A percentile compares a stretch with the other conserved stretches of the same genome.
Conservation (phyloP, 2,329 filamentous ascomycete species). For the Pseudogymnoascus sp. region DNA sequence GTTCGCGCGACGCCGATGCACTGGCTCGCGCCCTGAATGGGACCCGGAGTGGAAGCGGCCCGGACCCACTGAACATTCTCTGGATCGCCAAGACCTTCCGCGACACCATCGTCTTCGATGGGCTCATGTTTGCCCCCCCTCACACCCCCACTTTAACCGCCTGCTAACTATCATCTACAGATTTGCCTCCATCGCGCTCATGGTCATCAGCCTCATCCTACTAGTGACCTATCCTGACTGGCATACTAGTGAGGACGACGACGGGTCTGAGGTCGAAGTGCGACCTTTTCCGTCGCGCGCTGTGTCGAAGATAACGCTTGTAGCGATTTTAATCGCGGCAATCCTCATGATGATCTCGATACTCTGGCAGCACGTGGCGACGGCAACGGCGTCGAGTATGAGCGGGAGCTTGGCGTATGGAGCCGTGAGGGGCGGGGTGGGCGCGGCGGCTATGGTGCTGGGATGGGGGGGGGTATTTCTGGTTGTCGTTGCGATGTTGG, state of each 20-base stretch:
- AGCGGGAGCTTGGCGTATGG: slow-evolving; percentile 90
- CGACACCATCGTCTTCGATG: slow-evolving; percentile 96
- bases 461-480: slow-evolving; percentile 96
- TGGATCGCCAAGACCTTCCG: slow-evolving; percentile 98
- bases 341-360: slow-evolving; percentile 67
- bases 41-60: slow-evolving; percentile 78
- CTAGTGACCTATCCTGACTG: slow-evolving; percentile 95
- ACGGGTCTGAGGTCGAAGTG: slow-evolving; percentile 79
- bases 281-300: slow-evolving; percentile 89
- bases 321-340: slow-evolving; percentile 76
- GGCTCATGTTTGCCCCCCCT: slow-evolving; percentile 67
- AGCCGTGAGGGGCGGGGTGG: slow-evolving; percentile 77
- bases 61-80: slow-evolving; percentile 93
- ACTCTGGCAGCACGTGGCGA: slow-evolving; percentile 90
- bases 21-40: slow-evolving; percentile 47
- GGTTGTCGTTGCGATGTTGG: slow-evolving; percentile 90
- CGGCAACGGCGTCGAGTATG: slow-evolving; percentile 88
- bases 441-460: slow-evolving; percentile 91
- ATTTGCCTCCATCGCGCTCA: slow-evolving; percentile 95
- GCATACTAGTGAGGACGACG: slow-evolving; percentile 81
- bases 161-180: slow-evolving; percentile 37
- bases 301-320: slow-evolving; percentile 85
- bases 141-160: background rate
- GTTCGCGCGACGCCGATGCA: slow-evolving; percentile 93
- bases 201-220: slow-evolving; percentile 89